Evolutionary conservation across 352 stramenopile species (phyloP), one percentile per base, ranked within the genome.

Genomic region (Pythium rishiriense): DNA sequence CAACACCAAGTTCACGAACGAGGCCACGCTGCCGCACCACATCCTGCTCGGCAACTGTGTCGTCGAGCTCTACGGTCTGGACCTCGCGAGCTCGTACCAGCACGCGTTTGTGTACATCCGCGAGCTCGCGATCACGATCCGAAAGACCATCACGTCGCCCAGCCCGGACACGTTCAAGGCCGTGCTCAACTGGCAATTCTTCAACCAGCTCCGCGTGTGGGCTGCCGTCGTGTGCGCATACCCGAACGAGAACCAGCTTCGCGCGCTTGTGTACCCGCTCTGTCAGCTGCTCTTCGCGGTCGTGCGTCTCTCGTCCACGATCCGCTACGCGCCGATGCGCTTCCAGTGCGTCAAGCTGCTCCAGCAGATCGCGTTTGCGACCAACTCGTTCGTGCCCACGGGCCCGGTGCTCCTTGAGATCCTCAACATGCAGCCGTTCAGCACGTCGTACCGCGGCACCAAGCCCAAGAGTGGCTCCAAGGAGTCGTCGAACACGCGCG

Each of bases 71-170:
- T 99, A 99, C 66, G 89, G 90, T 17, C 70, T 99, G 19, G 96
- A 99, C 74, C 83, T 98, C 47, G 89, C 91, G 21, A 97, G 91
- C 60, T 96, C 97, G 45, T 99, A 99, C 83, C 97, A 99, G 75
- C 96, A 99, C 78, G 96, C 97, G 21, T 99, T 99, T 73, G 87
- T 99, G 28, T 99, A 99, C 81, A 98, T 99, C 55, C 92, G 98
- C 29, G 95, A 99, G 73, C 76, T 99, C 51, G 97, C 97, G n/a
- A 93, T 99, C 57, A 93, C 98, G 72, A 84, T 99, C 49, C 88
- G 98, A 60, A 96, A 96, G 55, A 98, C 97, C 15, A 96, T 99
- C 71, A 93, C 87, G 55, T 95, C 97, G 56, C 96, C 96, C n/a
- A 96, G 88, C 24, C 75, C 87, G 3, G 91, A 98, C 54, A 84